Percentiles rank a stretch among this genome's conserved stretches.
Conservation (phyloP, 257 asterid genomes). For the Solanum ossicruentum region DNA sequence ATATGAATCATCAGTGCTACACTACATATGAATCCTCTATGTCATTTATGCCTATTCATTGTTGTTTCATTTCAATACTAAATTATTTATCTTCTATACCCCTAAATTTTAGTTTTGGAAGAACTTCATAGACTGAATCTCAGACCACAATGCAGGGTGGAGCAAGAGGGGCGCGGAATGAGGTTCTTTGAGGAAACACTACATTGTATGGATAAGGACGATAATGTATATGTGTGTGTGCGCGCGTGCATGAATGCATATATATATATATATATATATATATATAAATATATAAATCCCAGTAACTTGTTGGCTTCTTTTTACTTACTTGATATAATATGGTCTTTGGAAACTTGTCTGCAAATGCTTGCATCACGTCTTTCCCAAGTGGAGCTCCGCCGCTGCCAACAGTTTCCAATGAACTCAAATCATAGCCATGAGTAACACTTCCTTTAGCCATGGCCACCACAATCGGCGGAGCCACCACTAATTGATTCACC, state of each 20-base stretch:
- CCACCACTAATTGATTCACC: constrained; percentile 35
- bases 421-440: constrained; percentile 26
- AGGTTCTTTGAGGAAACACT: not conserved
- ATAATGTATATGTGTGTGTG: no score
- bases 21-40: not conserved
- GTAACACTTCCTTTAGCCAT: constrained; percentile 28
- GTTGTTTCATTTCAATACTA: not conserved
- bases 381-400: constrained; percentile 46
- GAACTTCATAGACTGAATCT: not conserved
- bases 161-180: not conserved
- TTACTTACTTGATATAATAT: constrained; percentile 31
- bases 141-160: no score
- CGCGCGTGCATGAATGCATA: no score
- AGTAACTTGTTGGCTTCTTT: not conserved
- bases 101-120: not conserved
- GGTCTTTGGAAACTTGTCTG: constrained; percentile 17
- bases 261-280: not conserved
- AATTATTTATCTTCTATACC: not conserved
- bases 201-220: not conserved
- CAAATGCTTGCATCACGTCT: constrained; percentile 21
- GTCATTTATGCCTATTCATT: not conserved
- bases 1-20: not conserved
- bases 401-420: constrained; percentile 25
- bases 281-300: not conserved
- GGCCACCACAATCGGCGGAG: constrained; percentile 42